Base-by-base conservation (phyloP, 2,329 filamentous ascomycete genomes). In the Lasiodiplodia theobromae region DNA sequence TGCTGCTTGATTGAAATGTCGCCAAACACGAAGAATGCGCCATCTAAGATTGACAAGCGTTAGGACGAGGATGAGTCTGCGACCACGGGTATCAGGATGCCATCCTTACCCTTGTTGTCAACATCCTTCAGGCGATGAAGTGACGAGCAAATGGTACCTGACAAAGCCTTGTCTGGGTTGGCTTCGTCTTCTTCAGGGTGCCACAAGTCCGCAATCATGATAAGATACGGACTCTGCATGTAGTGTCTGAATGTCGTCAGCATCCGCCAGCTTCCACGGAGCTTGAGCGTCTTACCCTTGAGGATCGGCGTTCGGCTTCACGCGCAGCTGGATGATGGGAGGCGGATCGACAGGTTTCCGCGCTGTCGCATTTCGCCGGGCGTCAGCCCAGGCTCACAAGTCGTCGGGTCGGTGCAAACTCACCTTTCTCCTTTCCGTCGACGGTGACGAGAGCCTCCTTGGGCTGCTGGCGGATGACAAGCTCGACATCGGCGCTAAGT, bases 281-380 rank as follows among this genome's bases (percentile, higher is more conserved):
- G 38, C 12, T 51, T 60, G 37, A 31, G 25, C 10, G 31, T 82
- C 88, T 77, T 85, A 91, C 88, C 91, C 83, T 79, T 87, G 80
- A 21, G 86, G 83, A 76, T 88, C 87, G 37, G 75, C 77, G 34
- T 78, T 76, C 58, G 80, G 77, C 63, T 78, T 80, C 68, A 89
- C 87, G 78, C 81, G 79, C 57, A 97, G 85, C 80, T 95, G 89
- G 56, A 97, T 84, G 73, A 97, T 92, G 52, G 93, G 93, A 14
- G 93, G 93, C 64, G 94, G 93, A 77, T 97, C 93, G 74, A 97
- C 88, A 8, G 93, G 92, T 79, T 96, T 96, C 72, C 93, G 90
- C 75, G 92, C 91, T 92, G 77, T 23, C n/a, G 38, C 6, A 58
- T 37, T 57, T 28, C 14, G 53, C 68, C 25, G 18, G 5, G 52